Evolutionary conservation across 2,329 filamentous ascomycete species (phyloP), one percentile per base, ranked within the genome.

Genomic region (Elsinoe australis): DNA sequence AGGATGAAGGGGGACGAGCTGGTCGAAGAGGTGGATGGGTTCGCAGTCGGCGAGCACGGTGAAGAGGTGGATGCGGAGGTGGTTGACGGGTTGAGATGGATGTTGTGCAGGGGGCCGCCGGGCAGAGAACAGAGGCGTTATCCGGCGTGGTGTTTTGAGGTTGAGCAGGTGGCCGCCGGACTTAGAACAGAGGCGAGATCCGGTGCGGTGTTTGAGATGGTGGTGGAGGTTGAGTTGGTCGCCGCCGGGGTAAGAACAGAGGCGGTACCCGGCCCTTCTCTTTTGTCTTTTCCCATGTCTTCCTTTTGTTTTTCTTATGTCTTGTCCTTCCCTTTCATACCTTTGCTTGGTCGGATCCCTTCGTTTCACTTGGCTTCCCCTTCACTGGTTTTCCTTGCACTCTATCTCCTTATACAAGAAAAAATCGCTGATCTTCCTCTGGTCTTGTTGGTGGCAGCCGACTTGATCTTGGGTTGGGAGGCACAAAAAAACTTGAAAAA

Each of bases 401-500:
- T 28, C 19, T 14, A 14, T 41, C 14, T 28, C 39, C 18, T 44
- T 29, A 44, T 10, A 44, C 12, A 44, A 44, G 17, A 5, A 18
- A n/a, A 44, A 29, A 44, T 31, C 10, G 39, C 28, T 28, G 24
- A 31, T 17, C 9, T 5, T 32, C 12, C 17, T 19, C 15, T 29
- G n/a, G 9, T 14, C 17, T 17, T 14, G 39, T 32, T 44, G 39
- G n/a, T 44, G 39, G 39, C 39, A 44, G 39, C 24, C 24, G n/a
- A n/a, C 39, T 32, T 24, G 29, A 12, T 14, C 21, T 31, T 29
- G 24, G 39, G 10, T 18, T 10, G 21, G 24, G 24, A 26, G 39
- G 14, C 24, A 18, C 39, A 44, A 44, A 44, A 44, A 44, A 19
- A 44, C 39, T 44, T 44, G 39, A 18, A 44, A 44, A 44, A 44